A percentile compares a stretch with the other conserved stretches of the same genome.
Conservation (phyloP, 257 asterid genomes). For the Nicotiana undulata region DNA sequence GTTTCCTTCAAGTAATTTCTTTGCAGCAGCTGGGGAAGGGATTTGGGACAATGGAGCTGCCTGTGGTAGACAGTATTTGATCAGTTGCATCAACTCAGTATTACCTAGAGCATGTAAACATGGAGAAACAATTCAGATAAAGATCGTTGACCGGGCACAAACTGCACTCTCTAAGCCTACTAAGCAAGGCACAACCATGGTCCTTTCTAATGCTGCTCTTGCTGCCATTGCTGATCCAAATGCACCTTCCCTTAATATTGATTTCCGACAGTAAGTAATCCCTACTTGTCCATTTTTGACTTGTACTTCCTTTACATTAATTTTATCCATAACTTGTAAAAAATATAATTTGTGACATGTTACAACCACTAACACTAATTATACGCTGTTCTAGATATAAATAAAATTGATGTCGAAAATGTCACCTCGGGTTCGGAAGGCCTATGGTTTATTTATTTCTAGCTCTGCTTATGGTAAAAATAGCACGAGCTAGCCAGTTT, state of each 20-base stretch:
- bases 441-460: no score
- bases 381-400: no score
- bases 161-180: slow-evolving; percentile 35
- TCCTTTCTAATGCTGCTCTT: slow-evolving; percentile 45
- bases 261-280: slow-evolving; percentile 51
- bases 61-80: slow-evolving; percentile 72
- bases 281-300: no score
- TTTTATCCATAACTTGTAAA: no score
- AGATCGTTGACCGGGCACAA: slow-evolving; percentile 55
- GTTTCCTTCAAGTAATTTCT: slow-evolving; percentile 58
- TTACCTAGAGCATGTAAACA: slow-evolving; percentile 34
- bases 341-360: no score
- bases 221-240: slow-evolving; percentile 30
- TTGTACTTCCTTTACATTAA: no score
- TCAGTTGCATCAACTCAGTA: slow-evolving; percentile 55
- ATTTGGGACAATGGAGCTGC: slow-evolving; percentile 84
- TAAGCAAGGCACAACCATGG: slow-evolving; percentile 35
- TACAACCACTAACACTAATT: no score
- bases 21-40: slow-evolving; percentile 81
- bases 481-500: no score
- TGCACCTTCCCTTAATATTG: slow-evolving; percentile 38
- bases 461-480: no score
- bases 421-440: no score
- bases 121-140: slow-evolving; percentile 38
- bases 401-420: no score